These are phyloP conservation scores for Tetraselmis chui DNA, from an alignment of 139 green algal species.

Conservation along the genomic window DNA sequence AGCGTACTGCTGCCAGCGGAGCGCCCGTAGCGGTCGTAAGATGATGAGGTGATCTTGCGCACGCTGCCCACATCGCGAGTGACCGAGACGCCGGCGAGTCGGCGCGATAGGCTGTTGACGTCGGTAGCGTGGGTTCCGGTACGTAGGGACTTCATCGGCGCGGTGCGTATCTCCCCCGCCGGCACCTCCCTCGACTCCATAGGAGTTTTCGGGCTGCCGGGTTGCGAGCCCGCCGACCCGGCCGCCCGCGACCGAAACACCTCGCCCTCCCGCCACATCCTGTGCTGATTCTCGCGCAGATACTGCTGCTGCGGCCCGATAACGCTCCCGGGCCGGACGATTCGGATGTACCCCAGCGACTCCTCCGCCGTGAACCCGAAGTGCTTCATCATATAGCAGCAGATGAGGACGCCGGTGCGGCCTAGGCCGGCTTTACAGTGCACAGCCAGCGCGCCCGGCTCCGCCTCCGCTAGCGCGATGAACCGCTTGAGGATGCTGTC, in stretches of 20 bases:
- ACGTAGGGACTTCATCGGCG: too few species aligned
- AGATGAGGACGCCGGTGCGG: slow-evolving; percentile 87
- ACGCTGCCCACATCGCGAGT: too few species aligned
- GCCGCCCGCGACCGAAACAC: slow-evolving; percentile 18
- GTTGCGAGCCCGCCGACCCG: neutral
- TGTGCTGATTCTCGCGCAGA: slow-evolving; percentile 54
- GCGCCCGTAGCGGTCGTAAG: too few species aligned
- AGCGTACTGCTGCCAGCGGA: too few species aligned
- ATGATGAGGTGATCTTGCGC: too few species aligned
- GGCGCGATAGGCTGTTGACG: too few species aligned
- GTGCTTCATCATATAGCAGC: slow-evolving; percentile 91
- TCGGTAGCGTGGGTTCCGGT: too few species aligned
- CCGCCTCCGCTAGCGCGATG: too few species aligned
- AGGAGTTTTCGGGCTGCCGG: neutral
- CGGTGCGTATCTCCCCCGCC: too few species aligned
- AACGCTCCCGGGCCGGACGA: slow-evolving; percentile 79
- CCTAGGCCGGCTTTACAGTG: slow-evolving; percentile 95
- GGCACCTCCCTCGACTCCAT: neutral
- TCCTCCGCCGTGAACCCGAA: slow-evolving; percentile 75
- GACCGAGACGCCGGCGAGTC: too few species aligned
- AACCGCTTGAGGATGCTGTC: too few species aligned
- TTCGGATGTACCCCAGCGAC: slow-evolving; percentile 88
- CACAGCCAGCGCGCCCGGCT: slow-evolving; percentile 66
- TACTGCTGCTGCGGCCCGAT: slow-evolving; percentile 92
- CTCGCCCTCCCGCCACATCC: slow-evolving; percentile 48